Evolutionary conservation across 2,329 filamentous ascomycete species (phyloP).

Genomic region (Colletotrichum sp.): DNA sequence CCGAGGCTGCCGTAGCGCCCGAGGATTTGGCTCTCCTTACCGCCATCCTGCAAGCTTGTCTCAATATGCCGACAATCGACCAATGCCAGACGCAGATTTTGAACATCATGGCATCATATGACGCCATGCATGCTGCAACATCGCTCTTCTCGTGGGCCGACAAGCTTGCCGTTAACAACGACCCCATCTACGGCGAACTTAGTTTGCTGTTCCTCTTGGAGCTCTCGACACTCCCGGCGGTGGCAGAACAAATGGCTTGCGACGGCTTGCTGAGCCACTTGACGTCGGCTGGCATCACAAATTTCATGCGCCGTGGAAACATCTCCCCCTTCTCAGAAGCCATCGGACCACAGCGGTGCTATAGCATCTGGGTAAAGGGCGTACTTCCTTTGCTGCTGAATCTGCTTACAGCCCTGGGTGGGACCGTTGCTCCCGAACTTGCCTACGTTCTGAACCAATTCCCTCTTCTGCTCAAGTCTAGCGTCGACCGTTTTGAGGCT

Average conservation of each 20-base stretch:
- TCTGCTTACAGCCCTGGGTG: constrained; percentile 80
- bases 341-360: constrained; percentile 73
- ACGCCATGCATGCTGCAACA: constrained; percentile 79
- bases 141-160: constrained; percentile 96
- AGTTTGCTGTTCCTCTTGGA: constrained; percentile 87
- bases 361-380: constrained; percentile 88
- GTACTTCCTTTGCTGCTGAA: constrained; percentile 90
- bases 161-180: constrained; percentile 75
- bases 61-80: constrained; percentile 79
- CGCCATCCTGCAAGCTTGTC: constrained; percentile 83
- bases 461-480: constrained; percentile 75
- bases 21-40: constrained; percentile 88
- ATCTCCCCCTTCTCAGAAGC: constrained; percentile 82
- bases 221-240: constrained; percentile 77
- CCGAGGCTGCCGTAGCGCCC: constrained; percentile 67
- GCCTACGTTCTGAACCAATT: constrained; percentile 90
- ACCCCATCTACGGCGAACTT: constrained; percentile 94
- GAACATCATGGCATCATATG: constrained; percentile 72
- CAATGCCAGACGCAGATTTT: constrained; percentile 74
- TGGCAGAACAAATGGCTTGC: constrained; percentile 90
- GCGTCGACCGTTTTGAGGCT: constrained; percentile 73
- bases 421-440: constrained; percentile 83
- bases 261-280: constrained; percentile 84
- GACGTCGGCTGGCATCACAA: constrained; percentile 78
- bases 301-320: constrained; percentile 72